Conservation (phyloP, 2,329 filamentous ascomycete genomes). For the Colletotrichum sp. region DNA sequence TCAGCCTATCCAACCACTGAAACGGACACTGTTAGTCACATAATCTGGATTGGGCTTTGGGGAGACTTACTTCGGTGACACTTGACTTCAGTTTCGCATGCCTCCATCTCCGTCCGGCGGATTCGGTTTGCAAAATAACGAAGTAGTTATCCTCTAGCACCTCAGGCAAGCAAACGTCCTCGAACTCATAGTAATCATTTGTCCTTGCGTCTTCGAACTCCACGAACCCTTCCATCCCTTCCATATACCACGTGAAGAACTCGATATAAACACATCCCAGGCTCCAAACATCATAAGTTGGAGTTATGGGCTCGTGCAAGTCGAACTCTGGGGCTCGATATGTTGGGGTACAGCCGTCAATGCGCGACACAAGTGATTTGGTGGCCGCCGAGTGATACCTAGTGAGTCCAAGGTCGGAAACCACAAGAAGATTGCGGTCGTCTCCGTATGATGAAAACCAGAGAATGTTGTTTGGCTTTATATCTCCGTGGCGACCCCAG, state of each 20-base stretch:
- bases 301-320: slow-evolving; percentile 9
- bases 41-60: background rate
- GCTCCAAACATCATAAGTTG: slow-evolving; percentile 31
- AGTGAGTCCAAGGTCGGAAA: slow-evolving; percentile 1
- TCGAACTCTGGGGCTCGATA: slow-evolving; percentile 6
- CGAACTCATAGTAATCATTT: background rate
- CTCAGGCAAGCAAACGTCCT: background rate
- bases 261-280: slow-evolving; percentile 32
- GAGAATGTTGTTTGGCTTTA: slow-evolving; percentile 8
- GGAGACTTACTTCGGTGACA: background rate
- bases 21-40: background rate
- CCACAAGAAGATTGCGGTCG: background rate
- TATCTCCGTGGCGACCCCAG: slow-evolving; percentile 10
- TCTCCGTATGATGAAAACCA: slow-evolving; percentile 1
- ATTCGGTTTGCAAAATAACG: background rate
- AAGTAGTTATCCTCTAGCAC: background rate
- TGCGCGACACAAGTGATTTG: background rate
- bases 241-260: slow-evolving; percentile 26
- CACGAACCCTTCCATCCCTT: background rate
- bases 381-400: background rate
- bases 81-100: background rate
- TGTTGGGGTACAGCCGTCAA: slow-evolving; percentile 1
- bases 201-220: background rate
- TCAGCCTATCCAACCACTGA: background rate
- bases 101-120: background rate